Conservation (phyloP, 768 basidiomycete species). For the Mrakia gelida region DNA sequence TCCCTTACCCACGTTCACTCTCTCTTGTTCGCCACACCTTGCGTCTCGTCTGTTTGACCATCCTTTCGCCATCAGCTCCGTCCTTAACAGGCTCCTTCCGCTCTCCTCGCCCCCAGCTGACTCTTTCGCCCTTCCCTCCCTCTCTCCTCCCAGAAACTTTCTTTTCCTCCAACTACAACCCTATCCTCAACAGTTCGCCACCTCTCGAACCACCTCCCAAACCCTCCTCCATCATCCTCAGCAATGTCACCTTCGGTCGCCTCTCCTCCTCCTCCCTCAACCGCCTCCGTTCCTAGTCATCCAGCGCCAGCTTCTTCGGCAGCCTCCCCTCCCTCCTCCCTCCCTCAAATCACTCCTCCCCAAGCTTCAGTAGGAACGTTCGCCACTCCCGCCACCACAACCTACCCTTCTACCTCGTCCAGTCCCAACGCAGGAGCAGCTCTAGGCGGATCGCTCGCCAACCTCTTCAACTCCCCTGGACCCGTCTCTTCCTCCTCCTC, state of each 20-base stretch:
- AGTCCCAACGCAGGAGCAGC: neutral
- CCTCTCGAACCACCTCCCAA: neutral
- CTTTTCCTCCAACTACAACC: neutral
- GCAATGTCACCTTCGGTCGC: neutral
- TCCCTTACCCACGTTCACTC: neutral
- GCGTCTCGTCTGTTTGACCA: neutral
- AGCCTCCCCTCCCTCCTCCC: neutral
- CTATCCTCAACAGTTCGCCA: neutral
- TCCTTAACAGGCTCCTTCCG: neutral
- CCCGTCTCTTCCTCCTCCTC: neutral
- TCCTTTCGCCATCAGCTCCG: neutral
- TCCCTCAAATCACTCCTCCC: neutral
- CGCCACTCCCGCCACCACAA: neutral
- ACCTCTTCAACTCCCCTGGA: neutral
- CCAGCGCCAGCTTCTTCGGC: too few relatives aligned
- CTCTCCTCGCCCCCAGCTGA: neutral
- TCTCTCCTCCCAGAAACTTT: neutral
- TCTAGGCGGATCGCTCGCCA: neutral
- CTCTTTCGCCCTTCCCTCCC: neutral
- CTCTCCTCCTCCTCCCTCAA: neutral
- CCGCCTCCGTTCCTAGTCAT: neutral
- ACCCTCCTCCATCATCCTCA: neutral
- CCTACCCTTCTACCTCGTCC: neutral
- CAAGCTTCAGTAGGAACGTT: neutral
- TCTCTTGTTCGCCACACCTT: neutral